Evolutionary conservation across 441 rosid species (phyloP), one percentile per base, ranked within the genome.

Genomic region (Cnidoscolus chayamansa): DNA sequence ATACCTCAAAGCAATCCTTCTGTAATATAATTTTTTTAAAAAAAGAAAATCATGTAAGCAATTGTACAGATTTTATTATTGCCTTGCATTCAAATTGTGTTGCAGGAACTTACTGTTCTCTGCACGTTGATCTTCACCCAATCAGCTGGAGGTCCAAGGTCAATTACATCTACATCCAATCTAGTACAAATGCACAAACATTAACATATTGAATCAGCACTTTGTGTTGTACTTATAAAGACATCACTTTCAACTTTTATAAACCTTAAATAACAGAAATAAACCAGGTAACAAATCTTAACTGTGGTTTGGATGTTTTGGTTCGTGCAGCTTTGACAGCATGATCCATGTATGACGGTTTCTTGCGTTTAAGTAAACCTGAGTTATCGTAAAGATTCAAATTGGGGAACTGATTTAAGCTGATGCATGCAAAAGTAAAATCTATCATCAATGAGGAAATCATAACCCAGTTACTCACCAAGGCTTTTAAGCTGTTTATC

Each of bases 41-140:
- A 25, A 25, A 25, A 25, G 25, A 25, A 40, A 40, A 65, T 55
- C 54, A 56, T 13, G 37, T 63, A 20, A 76, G 55, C 32, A 63
- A 13, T 37, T 25, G 15, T 37, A 65, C 31, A 43, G 5, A 40
- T 50, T 40, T 40, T 1, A 1, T 17, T 11, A 3, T 67, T n/a
- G 5, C 15, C 25, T 43, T 63, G 12, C 0, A 54, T 4, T 45
- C 40, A 10, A 63, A 40, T 3, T 51, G 8, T 16, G 32, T 17
- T 55, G 50, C 37, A 45, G 40, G 10, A 63, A 77, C 78, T 73
- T 80, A 92, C 97, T 16, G 82, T 79, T 81, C 81, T 89, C 70
- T 78, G 87, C 71, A 90, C 96, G 79, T 70, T 92, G 78, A 92
- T 81, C 86, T 92, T 92, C 85, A 92, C 97, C 97, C 97, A 92